phyloP scores from a whole-genome alignment of 2,329 filamentous ascomycete species.

The Pyrenophora tritici-repentis region DNA sequence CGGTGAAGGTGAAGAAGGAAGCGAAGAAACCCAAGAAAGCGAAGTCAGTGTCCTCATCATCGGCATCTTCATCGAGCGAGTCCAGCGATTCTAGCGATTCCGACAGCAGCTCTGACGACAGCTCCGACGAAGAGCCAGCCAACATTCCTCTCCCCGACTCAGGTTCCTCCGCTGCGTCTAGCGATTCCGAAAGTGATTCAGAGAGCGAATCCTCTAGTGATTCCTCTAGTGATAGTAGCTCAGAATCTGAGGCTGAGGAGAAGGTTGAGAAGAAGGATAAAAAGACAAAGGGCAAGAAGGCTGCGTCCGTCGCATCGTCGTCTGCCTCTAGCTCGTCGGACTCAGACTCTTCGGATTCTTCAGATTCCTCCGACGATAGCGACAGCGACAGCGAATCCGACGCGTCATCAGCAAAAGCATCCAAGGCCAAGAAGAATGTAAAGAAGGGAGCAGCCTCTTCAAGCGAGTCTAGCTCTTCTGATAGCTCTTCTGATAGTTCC shows the following conservation, averaged over 20 bases:
- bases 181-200: constrained; percentile 25
- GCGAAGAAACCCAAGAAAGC: constrained; percentile 18
- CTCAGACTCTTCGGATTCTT: constrained; percentile 27
- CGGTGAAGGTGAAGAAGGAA: constrained; percentile 26
- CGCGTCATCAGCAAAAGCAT: constrained; percentile 17
- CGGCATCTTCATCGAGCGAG: constrained; percentile 13
- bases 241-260: constrained; percentile 31
- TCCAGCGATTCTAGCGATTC: constrained; percentile 25
- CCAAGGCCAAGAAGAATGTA: constrained; percentile 18
- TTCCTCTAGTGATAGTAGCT: constrained; percentile 28
- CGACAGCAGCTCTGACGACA: constrained; percentile 17
- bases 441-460: constrained; percentile 26
- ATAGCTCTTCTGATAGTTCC: constrained; percentile 24
- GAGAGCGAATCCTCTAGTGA: no score
- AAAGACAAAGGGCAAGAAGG: constrained; percentile 30
- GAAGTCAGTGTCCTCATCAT: constrained; percentile 12
- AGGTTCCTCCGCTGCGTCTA: constrained; percentile 31
- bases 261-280: constrained; percentile 24
- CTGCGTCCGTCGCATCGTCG: constrained; percentile 34
- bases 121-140: constrained; percentile 29
- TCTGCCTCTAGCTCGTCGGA: constrained; percentile 38
- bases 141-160: constrained; percentile 38
- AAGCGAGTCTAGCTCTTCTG: constrained; percentile 23
- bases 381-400: constrained; percentile 23
- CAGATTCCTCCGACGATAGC: constrained; percentile 16